Conservation (phyloP, 73 alveolate species). For the Paramecium pentaurelia region DNA sequence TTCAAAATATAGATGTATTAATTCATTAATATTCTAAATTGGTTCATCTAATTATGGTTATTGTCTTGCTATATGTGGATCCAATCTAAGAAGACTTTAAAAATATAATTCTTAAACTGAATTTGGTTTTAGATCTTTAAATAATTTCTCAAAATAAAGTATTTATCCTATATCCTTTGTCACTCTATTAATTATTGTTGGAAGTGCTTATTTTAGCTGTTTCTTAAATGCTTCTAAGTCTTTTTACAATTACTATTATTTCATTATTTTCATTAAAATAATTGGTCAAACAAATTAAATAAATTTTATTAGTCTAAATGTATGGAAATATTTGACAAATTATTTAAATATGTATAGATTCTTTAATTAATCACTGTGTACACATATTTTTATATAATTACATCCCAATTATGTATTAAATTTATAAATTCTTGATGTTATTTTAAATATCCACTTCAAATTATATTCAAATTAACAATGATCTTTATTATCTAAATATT, state of each 20-base stretch:
- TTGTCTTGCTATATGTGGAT: background rate
- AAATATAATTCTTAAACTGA: background rate
- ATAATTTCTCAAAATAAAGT: background rate
- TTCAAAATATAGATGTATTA: background rate
- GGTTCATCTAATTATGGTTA: background rate
- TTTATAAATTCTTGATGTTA: background rate
- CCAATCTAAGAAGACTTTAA: background rate
- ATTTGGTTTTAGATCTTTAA: background rate
- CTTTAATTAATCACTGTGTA: background rate
- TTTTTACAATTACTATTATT: background rate
- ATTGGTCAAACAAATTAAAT: background rate
- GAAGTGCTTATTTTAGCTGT: background rate
- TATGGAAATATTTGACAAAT: background rate
- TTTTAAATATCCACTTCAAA: no score
- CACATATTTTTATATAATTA: background rate
- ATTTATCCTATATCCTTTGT: background rate
- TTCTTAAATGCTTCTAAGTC: background rate
- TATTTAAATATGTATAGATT: background rate
- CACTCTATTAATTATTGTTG: background rate
- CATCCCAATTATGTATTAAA: background rate
- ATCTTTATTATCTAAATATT: no score
- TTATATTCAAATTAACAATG: no score
- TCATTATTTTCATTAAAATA: slow-evolving; percentile 4
- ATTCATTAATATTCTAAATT: background rate
- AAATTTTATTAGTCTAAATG: background rate